Percentiles rank a stretch among this genome's conserved stretches.
These are phyloP conservation scores for Pythium rhizo-oryzae DNA, from an alignment of 352 stramenopile species.

Conservation along the genomic window DNA sequence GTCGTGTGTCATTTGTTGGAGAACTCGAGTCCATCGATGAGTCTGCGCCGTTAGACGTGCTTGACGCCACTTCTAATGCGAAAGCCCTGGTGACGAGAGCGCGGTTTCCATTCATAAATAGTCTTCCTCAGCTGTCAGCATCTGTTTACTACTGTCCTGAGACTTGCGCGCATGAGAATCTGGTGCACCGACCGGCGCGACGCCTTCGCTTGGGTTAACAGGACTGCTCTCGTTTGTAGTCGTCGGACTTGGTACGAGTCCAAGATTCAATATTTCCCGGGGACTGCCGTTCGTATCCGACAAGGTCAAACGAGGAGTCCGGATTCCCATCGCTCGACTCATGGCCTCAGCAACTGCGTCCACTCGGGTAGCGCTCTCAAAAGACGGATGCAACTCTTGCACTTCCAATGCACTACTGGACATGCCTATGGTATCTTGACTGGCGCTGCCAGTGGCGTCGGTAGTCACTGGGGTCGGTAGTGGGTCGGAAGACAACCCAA, in stretches of 20 bases:
- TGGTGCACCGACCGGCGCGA: too few species aligned
- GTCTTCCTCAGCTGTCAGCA: neutral
- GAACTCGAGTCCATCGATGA: too few species aligned
- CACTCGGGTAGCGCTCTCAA: neutral
- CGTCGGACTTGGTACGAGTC: neutral
- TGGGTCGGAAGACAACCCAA: neutral
- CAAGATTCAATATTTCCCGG: neutral
- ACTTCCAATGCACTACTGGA: neutral
- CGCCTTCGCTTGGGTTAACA: neutral
- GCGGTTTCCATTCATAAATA: conserved; percentile 18
- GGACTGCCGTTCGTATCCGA: neutral
- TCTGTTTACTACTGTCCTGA: neutral
- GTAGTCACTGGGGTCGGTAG: neutral
- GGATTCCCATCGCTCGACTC: conserved; percentile 22
- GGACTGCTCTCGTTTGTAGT: conserved; percentile 6
- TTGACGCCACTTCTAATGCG: too few species aligned
- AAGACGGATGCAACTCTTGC: neutral
- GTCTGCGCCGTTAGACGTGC: too few species aligned
- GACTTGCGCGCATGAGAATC: neutral
- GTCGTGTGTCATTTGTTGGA: too few species aligned
- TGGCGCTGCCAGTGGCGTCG: neutral
- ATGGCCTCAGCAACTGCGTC: conserved; percentile 23
- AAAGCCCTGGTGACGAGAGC: too few species aligned
- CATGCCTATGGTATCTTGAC: neutral
- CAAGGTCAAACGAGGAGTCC: neutral